Evolutionary conservation across 805 yeast genomes (phyloP).

Genomic region (Kregervanrija pseudodelftensis): DNA sequence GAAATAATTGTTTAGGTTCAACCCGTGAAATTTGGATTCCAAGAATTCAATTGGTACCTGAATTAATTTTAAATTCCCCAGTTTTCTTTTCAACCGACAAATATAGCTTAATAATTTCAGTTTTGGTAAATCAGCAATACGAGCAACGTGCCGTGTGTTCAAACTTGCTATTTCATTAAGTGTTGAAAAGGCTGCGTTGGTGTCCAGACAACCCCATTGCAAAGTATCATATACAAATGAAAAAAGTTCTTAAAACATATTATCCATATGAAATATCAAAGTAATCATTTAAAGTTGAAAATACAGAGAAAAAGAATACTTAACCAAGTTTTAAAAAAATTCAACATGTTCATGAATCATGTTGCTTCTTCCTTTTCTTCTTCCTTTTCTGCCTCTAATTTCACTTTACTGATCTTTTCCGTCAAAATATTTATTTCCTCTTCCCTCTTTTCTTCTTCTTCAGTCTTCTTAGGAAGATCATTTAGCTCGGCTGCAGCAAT

Average conservation of each 20-base stretch:
- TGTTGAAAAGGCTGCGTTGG: too few relatives aligned
- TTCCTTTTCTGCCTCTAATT: background rate
- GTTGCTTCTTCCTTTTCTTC: conserved; percentile 8
- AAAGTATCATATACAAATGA: too few relatives aligned
- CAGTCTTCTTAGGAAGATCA: background rate
- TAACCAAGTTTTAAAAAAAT: too few relatives aligned
- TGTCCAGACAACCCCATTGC: too few relatives aligned
- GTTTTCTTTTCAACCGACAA: conserved; percentile 26
- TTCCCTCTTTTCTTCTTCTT: background rate
- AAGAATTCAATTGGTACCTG: conserved; percentile 17
- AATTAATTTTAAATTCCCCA: conserved; percentile 16
- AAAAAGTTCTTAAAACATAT: conserved; percentile 25
- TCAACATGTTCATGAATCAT: conserved; percentile 2
- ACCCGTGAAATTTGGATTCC: conserved; percentile 27
- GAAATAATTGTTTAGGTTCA: conserved; percentile 22
- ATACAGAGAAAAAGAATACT: background rate
- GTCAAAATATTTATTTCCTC: background rate
- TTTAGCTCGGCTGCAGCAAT: conserved; percentile 4
- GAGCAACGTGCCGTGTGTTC: conserved; percentile 37
- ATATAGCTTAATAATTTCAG: conserved; percentile 30
- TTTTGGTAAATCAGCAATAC: conserved; percentile 36
- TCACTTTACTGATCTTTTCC: background rate
- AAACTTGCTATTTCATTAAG: conserved; percentile 39
- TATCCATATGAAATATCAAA: conserved; percentile 49
- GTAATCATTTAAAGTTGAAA: conserved; percentile 45